Evolutionary conservation across 148 eudicot genomes (phyloP).

Genomic region (Heliamphora exappendiculata): DNA sequence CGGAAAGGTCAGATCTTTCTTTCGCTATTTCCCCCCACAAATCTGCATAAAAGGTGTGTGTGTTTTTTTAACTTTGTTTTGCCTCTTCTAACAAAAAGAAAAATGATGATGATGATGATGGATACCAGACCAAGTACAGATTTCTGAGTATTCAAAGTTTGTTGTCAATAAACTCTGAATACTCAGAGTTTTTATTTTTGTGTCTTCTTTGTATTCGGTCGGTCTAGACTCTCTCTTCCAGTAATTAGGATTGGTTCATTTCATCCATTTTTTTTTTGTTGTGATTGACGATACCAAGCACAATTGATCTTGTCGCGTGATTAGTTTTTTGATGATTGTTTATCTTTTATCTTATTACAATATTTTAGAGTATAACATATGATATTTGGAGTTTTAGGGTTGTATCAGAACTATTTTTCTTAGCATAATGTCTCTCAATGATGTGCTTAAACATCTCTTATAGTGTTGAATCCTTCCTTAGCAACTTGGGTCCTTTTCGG

Average conservation of each 20-base stretch:
- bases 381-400: not conserved
- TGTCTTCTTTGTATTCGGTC: no score
- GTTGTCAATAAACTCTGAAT: no score
- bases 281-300: not conserved
- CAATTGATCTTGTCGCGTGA: not conserved
- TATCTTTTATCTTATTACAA: not conserved
- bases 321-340: not conserved
- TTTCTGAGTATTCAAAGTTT: no score
- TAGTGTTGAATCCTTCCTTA: not conserved
- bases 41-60: not conserved
- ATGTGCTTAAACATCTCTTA: not conserved
- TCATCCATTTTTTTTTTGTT: not conserved
- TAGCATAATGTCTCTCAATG: not conserved
- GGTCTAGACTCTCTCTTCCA: not conserved
- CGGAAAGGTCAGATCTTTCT: conserved; percentile 35
- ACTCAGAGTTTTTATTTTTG: no score
- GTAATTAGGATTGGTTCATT: not conserved
- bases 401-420: not conserved
- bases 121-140: no score
- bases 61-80: not conserved
- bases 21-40: not conserved
- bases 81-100: no score
- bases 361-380: not conserved
- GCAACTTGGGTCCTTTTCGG: not conserved
- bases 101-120: no score